Base-by-base conservation (phyloP, 2,329 filamentous ascomycete genomes). In the Penicillium sp. region DNA sequence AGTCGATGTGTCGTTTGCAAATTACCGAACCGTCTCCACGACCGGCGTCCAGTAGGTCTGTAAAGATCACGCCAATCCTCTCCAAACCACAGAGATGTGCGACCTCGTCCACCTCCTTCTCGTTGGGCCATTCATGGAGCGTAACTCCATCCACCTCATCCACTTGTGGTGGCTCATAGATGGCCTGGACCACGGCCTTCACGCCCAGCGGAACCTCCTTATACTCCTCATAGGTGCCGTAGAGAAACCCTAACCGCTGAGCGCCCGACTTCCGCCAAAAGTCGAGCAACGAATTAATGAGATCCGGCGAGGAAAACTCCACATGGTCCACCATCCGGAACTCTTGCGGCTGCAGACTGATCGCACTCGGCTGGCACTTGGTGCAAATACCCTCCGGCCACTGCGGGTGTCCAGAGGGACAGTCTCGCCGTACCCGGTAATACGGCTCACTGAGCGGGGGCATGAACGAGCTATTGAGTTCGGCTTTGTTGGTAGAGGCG, bases 251-350 rank as follows among this genome's bases (percentile, higher is more conserved):
- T 41, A 97, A 69, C 35, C 93, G 80, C 67, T 98, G 93, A 26
- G 79, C 73, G 4, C 89, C 91, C 2, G 87, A 89, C 57, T 81
- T 84, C 59, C 93, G 80, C 91, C 93, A 98, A 51, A 91, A 87
- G 62, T 96, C 83, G 57, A 98, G 82, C 49, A 97, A 82, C n/a
- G 80, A 82, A 65, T 98, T 87, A 60, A 97, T 87, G 29, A 97
- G 81, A 47, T 82, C 78, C 3, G 88, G 83, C 1, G 87, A 84
- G 2, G 91, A 84, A 65, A 98, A 97, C 69, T 98, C 93, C 55
- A 98, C 93, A 67, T 98, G 93, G 63, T 98, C 93, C 3, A 98
- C 90, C 87, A 93, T 96, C 45, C 93, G 88, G 68, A 91, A 98
- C 19, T 85, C 78, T 69, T 98, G 93, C 4, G 89, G 88, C 65